Percentiles rank a stretch among this genome's conserved stretches.
phyloP scores from a whole-genome alignment of 2,329 filamentous ascomycete species.

The Talaromyces sp. region DNA sequence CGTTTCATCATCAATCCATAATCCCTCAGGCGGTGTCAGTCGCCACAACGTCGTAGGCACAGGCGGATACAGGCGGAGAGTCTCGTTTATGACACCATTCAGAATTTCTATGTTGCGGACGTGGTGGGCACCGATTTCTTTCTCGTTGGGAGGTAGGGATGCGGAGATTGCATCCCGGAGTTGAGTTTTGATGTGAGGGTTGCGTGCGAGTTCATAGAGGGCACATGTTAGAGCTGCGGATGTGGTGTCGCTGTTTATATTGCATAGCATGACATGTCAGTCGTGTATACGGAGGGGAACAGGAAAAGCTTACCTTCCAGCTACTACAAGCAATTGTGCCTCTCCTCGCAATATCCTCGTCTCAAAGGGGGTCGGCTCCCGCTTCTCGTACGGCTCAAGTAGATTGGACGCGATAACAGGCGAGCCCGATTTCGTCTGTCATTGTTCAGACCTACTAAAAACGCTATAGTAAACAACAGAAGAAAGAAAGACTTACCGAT shows the following conservation, averaged over 20 bases:
- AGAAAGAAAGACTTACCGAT: neutral
- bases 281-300: neutral
- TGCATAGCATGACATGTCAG: neutral
- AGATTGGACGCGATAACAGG: conserved; percentile 26
- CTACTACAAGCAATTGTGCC: conserved; percentile 27
- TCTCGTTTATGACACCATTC: conserved; percentile 45
- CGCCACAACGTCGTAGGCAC: conserved; percentile 40
- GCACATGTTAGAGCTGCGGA: conserved; percentile 38
- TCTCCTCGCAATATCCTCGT: conserved; percentile 26
- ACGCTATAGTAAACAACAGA: too few species aligned
- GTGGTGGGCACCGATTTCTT: neutral
- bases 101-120: conserved; percentile 27
- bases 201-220: conserved; percentile 39
- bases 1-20: conserved; percentile 31
- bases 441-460: too few species aligned
- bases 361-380: conserved; percentile 20
- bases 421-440: conserved; percentile 18
- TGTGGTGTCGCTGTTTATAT: conserved; percentile 39
- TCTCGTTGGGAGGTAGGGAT: conserved; percentile 13
- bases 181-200: conserved; percentile 28
- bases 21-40: conserved; percentile 36
- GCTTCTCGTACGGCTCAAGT: conserved; percentile 23
- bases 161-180: conserved; percentile 34
- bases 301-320: conserved; percentile 22
- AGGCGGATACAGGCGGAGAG: conserved; percentile 42